phyloP scores from a whole-genome alignment of 2,329 filamentous ascomycete species.

The Aspergillus sp. region DNA sequence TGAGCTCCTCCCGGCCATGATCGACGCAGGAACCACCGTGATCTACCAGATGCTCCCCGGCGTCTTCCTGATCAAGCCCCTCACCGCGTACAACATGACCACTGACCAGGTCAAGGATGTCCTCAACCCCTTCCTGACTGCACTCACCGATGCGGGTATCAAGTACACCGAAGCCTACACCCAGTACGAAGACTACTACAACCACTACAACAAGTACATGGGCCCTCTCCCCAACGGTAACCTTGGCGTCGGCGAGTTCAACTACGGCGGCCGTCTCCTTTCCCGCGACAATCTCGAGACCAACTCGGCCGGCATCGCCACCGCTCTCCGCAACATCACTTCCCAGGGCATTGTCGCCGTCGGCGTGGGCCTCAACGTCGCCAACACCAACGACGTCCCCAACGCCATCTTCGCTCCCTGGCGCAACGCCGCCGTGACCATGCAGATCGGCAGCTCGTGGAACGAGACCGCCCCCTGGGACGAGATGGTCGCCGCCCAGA shows the following conservation, averaged over 20 bases:
- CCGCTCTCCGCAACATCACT: conserved; percentile 41
- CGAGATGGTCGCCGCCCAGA: conserved; percentile 42
- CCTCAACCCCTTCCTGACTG: conserved; percentile 49
- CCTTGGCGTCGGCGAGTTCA: conserved; percentile 30
- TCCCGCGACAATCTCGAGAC: conserved; percentile 38
- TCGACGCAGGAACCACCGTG: conserved; percentile 55
- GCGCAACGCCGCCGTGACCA: conserved; percentile 44
- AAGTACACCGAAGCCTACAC: conserved; percentile 35
- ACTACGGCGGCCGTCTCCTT: conserved; percentile 42
- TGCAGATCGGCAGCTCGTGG: conserved; percentile 41
- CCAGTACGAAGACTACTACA: conserved; percentile 39
- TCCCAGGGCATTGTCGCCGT: conserved; percentile 40
- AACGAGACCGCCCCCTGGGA: conserved; percentile 44
- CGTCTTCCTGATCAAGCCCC: conserved; percentile 51
- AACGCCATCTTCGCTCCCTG: conserved; percentile 49
- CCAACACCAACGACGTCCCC: conserved; percentile 38
- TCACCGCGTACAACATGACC: conserved; percentile 56
- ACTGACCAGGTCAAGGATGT: conserved; percentile 50
- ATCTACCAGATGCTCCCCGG: conserved; percentile 57
- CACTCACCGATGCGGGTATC: conserved; percentile 45
- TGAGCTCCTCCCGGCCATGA: conserved; percentile 55
- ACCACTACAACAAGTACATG: conserved; percentile 40
- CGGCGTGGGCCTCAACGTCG: conserved; percentile 46
- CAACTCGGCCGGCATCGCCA: conserved; percentile 35
- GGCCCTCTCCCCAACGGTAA: conserved; percentile 35